Base-by-base conservation (phyloP, 208 protist species). In the Crithidia bombi region DNA sequence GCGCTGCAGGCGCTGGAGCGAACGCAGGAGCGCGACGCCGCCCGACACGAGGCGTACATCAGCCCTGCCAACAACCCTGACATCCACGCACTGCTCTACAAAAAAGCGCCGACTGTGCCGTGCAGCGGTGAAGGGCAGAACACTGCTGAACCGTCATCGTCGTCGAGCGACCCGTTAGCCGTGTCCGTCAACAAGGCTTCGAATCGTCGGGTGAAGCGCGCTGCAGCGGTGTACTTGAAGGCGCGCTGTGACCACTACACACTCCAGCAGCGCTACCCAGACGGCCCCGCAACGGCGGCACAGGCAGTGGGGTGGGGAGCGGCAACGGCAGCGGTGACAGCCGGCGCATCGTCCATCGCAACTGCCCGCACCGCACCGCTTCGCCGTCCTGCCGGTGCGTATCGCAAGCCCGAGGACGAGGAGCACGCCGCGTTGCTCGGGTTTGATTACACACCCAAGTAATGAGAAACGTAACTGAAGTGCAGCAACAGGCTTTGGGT, bases 371-470 rank as follows among this genome's bases (percentile, higher is more conserved):
- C 68, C 23, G 41, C 51, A 15, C 49, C 43, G 15, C 49, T 47
- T 10, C 73, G 43, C 10, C 54, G 55, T 5, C 23, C 58, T 7
- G 47, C 63, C 0, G 63, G 63, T 11, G 75, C 79, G 19, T 91
- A 85, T 52, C 84, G 71, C 44, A 75, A 83, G 49, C 78, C 81
- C 1, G 86, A 89, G 36, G 86, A 92, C 50, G 75, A 79, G 0
- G 86, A 92, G 14, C 83, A 89, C 49, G 83, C 86, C 14, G 41
- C 63, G 21, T 52, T 89, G 14, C 73, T 89, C 32, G 86, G 86
- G 11, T 92, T 87, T 63, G 81, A 86, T 51, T 69, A 81, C 28
- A 43, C 23, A 14, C 54, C 68, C 7, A 86, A 86, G 77, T 86
- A 73, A 76, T 15, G 2, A 6, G 28, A 11, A 54, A 57, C 33